These are phyloP conservation scores for Xerocomus minutiporus DNA, from an alignment of 1,284 basidiomycete species.

Conservation along the genomic window DNA sequence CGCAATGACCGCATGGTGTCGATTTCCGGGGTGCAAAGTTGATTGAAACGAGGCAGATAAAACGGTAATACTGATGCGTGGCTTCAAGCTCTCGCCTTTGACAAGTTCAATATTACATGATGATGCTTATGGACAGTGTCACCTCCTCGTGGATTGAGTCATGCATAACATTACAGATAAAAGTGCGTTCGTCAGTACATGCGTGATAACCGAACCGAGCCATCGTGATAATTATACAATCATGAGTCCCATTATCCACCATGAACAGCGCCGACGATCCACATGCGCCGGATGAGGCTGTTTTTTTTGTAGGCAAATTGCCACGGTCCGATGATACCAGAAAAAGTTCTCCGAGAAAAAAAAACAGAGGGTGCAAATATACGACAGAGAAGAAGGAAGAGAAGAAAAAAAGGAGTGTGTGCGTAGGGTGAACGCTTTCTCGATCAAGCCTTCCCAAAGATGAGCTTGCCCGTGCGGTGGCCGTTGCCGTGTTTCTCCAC, in stretches of 20 bases:
- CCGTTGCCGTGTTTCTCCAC: constrained; percentile 45
- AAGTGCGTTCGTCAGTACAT: constrained; percentile 11
- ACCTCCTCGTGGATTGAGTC: neutral
- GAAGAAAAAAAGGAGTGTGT: neutral
- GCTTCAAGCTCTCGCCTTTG: too few relatives aligned
- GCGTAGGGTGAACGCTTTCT: neutral
- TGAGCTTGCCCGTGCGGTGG: constrained; percentile 43
- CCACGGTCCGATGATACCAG: constrained; percentile 1
- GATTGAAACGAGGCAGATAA: too few relatives aligned
- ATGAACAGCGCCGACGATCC: constrained; percentile 8
- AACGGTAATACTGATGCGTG: too few relatives aligned
- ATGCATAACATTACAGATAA: constrained; percentile 16
- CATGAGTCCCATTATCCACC: constrained; percentile 18
- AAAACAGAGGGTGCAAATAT: neutral
- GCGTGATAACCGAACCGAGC: constrained; percentile 10
- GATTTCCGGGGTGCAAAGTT: too few relatives aligned
- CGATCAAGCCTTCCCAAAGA: constrained; percentile 43
- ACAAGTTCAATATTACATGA: too few relatives aligned
- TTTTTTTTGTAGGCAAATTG: constrained; percentile 1
- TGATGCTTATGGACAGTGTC: too few relatives aligned
- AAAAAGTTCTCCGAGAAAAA: neutral
- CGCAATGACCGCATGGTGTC: too few relatives aligned
- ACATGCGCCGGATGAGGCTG: constrained; percentile 8
- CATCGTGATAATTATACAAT: constrained; percentile 16
- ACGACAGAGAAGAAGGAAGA: neutral